A percentile compares a stretch with the other conserved stretches of the same genome.
phyloP scores from a whole-genome alignment of 2,329 filamentous ascomycete genomes.

The Beauveria caledonica region DNA sequence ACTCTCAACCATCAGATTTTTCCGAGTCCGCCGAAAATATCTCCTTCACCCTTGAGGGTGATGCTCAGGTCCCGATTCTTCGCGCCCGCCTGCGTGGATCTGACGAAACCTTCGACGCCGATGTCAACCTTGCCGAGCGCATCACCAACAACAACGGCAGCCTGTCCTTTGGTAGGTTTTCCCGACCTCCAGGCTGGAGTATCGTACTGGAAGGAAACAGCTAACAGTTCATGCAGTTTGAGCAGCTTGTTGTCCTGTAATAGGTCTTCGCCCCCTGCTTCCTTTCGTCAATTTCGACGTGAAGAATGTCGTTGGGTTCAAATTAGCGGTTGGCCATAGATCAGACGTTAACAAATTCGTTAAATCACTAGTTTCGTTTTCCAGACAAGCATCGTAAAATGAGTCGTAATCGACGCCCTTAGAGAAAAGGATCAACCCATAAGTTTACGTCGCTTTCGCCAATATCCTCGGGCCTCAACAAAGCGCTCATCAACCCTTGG shows the following conservation, averaged over 20 bases:
- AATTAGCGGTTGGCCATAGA: too few relatives aligned
- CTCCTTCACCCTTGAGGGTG: constrained; percentile 41
- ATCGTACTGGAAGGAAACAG: too few relatives aligned
- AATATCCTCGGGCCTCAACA: not conserved
- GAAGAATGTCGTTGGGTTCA: too few relatives aligned
- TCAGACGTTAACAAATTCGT: not conserved
- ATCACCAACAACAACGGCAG: constrained; percentile 44
- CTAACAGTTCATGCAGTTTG: too few relatives aligned
- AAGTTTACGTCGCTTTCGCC: not conserved
- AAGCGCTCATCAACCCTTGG: not conserved
- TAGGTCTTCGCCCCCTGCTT: too few relatives aligned
- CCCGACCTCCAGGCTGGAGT: too few relatives aligned
- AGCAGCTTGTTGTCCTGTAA: too few relatives aligned
- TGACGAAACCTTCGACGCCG: constrained; percentile 33
- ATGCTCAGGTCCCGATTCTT: constrained; percentile 41
- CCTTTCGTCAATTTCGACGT: too few relatives aligned
- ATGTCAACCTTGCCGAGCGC: constrained; percentile 49
- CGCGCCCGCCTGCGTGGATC: constrained; percentile 37
- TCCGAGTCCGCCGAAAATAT: constrained; percentile 37
- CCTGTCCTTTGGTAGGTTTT: constrained; percentile 28
- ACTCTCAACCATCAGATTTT: constrained; percentile 28
- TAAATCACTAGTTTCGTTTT: not conserved
- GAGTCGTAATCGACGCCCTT: not conserved
- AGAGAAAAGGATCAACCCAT: not conserved
- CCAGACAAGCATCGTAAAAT: not conserved